Conservation (phyloP, 2,329 filamentous ascomycete species). For the Bipolaris oryzae region DNA sequence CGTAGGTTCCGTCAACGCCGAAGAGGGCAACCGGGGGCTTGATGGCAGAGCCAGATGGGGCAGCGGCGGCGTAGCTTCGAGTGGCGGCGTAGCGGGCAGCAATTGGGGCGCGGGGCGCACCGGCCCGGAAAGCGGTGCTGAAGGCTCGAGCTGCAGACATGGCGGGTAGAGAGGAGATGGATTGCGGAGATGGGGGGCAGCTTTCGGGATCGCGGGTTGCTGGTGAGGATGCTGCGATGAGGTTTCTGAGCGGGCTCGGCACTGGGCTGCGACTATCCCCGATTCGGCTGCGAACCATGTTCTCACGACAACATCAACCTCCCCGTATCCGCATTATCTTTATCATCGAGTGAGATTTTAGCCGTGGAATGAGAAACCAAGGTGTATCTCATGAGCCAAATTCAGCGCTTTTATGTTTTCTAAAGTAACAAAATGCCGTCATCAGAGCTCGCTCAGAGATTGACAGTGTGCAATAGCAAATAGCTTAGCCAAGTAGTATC, state of each 20-base stretch:
- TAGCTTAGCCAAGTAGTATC: neutral
- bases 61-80: conserved; percentile 77
- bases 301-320: neutral
- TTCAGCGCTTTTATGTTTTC: neutral
- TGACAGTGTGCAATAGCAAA: neutral
- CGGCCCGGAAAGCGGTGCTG: conserved; percentile 63
- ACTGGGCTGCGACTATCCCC: conserved; percentile 18
- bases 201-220: neutral
- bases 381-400: neutral
- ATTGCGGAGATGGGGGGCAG: conserved; percentile 33
- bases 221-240: conserved; percentile 31
- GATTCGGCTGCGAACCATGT: conserved; percentile 9
- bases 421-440: neutral
- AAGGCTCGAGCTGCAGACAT: conserved; percentile 64
- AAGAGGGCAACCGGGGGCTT: conserved; percentile 91
- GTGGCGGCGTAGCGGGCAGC: conserved; percentile 65
- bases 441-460: neutral
- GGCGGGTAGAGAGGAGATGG: conserved; percentile 48
- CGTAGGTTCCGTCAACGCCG: conserved; percentile 97
- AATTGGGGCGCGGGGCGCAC: conserved; percentile 63
- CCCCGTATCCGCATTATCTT: neutral
- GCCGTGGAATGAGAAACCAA: neutral
- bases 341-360: neutral
- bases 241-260: conserved; percentile 34
- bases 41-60: conserved; percentile 64